phyloP scores from a whole-genome alignment of 2,329 filamentous ascomycete species.

The Aspergillus tamarii region DNA sequence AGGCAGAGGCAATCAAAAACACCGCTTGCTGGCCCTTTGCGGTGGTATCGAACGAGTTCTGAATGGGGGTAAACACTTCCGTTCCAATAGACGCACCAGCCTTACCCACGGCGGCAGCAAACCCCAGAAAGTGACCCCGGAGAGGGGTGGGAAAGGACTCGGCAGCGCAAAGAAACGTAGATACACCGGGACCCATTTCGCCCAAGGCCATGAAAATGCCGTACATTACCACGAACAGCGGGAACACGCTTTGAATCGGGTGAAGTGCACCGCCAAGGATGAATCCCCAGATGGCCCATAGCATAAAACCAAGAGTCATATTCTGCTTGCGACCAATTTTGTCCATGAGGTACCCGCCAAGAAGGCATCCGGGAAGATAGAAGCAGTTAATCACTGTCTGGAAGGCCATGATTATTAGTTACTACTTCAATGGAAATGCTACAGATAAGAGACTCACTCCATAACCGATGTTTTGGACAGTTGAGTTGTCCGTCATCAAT shows the following conservation, averaged over 20 bases:
- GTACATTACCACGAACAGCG: slow-evolving; percentile 57
- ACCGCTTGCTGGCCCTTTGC: slow-evolving; percentile 53
- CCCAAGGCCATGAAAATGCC: slow-evolving; percentile 55
- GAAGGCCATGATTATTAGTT: not conserved
- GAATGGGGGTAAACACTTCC: slow-evolving; percentile 56
- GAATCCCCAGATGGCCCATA: slow-evolving; percentile 53
- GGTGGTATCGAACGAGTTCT: slow-evolving; percentile 46
- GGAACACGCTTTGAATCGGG: slow-evolving; percentile 51
- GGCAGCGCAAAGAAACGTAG: slow-evolving; percentile 41
- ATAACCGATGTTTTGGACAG: slow-evolving; percentile 37
- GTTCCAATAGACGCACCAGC: slow-evolving; percentile 56
- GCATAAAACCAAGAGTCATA: slow-evolving; percentile 54
- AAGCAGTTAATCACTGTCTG: slow-evolving; percentile 56
- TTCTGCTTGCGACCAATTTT: slow-evolving; percentile 54
- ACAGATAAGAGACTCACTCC: slow-evolving; percentile 18
- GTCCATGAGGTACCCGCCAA: slow-evolving; percentile 55
- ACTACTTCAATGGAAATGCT: not conserved
- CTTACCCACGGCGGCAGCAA: slow-evolving; percentile 53
- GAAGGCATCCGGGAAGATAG: slow-evolving; percentile 52
- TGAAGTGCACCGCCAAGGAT: slow-evolving; percentile 53
- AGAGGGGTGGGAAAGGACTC: slow-evolving; percentile 57
- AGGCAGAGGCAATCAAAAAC: slow-evolving; percentile 56
- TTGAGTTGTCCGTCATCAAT: slow-evolving; percentile 45
- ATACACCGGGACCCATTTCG: slow-evolving; percentile 56
- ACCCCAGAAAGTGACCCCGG: slow-evolving; percentile 54